A percentile compares a stretch with the other conserved stretches of the same genome.
These are phyloP conservation scores for Stagonosporopsis vannaccii DNA, from an alignment of 2,329 filamentous ascomycete genomes.

Conservation along the genomic window DNA sequence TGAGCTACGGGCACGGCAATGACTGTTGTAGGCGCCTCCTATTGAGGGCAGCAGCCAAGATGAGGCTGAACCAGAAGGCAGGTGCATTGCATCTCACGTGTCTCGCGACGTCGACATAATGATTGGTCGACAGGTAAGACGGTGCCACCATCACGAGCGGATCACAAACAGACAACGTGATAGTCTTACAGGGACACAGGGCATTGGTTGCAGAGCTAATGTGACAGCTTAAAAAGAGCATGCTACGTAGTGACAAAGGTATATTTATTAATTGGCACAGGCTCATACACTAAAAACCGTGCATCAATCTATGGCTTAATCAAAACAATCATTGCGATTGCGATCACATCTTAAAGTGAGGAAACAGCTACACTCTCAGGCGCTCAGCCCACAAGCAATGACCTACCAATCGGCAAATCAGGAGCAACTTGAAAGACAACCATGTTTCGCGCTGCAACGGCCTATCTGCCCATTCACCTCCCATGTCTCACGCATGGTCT, in stretches of 20 bases:
- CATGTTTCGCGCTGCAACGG: background rate
- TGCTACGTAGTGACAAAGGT: background rate
- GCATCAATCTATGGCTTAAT: too few species aligned
- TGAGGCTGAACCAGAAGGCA: conserved; percentile 10
- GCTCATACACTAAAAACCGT: too few species aligned
- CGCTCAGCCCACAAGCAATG: too few species aligned
- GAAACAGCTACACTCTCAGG: too few species aligned
- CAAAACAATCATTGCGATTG: too few species aligned
- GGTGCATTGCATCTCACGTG: conserved; percentile 10
- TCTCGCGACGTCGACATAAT: background rate
- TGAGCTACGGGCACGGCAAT: conserved; percentile 1
- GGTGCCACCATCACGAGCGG: background rate
- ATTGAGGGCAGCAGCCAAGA: conserved; percentile 12
- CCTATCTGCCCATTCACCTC: background rate
- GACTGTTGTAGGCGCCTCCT: background rate
- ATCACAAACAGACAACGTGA: background rate
- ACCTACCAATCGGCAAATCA: too few species aligned
- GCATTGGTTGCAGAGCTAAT: background rate
- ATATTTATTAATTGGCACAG: too few species aligned
- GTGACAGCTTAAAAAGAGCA: background rate
- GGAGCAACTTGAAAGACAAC: background rate
- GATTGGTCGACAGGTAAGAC: conserved; percentile 5
- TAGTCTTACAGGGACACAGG: background rate
- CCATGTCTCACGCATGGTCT: too few species aligned
- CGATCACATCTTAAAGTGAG: too few species aligned